phyloP scores from a whole-genome alignment of 768 basidiomycete species.

The Tylopilus felleus region DNA sequence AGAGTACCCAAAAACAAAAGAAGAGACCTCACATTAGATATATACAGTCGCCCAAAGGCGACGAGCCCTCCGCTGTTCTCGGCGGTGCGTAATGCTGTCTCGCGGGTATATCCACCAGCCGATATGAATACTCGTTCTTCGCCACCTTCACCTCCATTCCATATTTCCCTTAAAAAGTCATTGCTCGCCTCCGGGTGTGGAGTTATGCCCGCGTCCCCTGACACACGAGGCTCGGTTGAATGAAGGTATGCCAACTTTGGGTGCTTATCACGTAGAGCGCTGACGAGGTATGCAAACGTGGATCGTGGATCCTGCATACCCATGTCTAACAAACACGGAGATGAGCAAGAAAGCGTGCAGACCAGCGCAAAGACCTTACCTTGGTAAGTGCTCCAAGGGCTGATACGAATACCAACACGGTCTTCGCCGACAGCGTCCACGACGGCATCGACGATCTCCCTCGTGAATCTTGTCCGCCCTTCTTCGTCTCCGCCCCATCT shows the following conservation, averaged over 20 bases:
- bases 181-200: not conserved
- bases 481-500: not conserved
- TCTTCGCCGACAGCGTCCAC: not conserved
- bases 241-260: slow-evolving; percentile 49
- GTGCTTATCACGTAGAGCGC: slow-evolving; percentile 32
- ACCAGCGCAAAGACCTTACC: not conserved
- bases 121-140: not conserved
- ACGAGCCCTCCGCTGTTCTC: not conserved
- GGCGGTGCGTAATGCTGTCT: not conserved
- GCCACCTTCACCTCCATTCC: not conserved
- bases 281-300: slow-evolving; percentile 45
- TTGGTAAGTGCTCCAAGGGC: not conserved
- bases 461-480: not conserved
- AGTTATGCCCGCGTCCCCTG: not conserved
- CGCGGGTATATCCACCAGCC: not conserved
- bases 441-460: not conserved
- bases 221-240: slow-evolving; percentile 1
- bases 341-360: not conserved
- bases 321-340: slow-evolving; percentile 40
- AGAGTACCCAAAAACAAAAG: not conserved
- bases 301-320: slow-evolving; percentile 27
- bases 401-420: not conserved
- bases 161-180: not conserved
- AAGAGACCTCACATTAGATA: not conserved
- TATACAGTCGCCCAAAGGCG: slow-evolving; percentile 1